Evolutionary conservation across 23 red algal species (phyloP).

Genomic region (Pyropia yezoensis): DNA sequence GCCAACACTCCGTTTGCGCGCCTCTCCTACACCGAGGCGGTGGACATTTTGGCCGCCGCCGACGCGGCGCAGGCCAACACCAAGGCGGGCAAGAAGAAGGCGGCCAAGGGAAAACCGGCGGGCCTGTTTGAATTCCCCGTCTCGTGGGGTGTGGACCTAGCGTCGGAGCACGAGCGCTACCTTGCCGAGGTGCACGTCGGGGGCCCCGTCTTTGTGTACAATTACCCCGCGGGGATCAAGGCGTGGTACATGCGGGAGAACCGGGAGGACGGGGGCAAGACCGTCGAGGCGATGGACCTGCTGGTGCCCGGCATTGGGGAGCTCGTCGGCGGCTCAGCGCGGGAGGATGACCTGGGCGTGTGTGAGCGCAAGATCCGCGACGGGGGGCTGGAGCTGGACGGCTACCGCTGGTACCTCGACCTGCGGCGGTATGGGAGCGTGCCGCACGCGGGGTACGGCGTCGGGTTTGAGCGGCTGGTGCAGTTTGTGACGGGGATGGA

Average conservation of each 20-base stretch:
- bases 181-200: conserved; percentile 85
- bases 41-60: conserved; percentile 46
- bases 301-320: conserved; percentile 96
- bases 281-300: conserved; percentile 82
- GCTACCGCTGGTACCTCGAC: conserved; percentile 98
- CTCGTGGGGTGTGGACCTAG: conserved; percentile 77
- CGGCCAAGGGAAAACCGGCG: background rate
- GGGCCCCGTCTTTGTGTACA: conserved; percentile 93
- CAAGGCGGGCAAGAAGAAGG: conserved; percentile 39
- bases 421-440: conserved; percentile 84
- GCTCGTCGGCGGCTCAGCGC: conserved; percentile 81
- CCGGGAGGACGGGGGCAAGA: conserved; percentile 63
- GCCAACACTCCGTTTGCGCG: conserved; percentile 53
- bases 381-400: conserved; percentile 43
- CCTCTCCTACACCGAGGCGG: conserved; percentile 83
- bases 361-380: conserved; percentile 61
- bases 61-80: conserved; percentile 9
- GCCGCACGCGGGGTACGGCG: conserved; percentile 91
- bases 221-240: conserved; percentile 92
- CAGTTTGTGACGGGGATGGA: conserved; percentile 97
- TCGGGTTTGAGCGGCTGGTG: conserved; percentile 94
- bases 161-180: conserved; percentile 96
- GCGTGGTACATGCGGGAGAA: conserved; percentile 97
- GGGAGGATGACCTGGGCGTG: conserved; percentile 81
- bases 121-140: conserved; percentile 73